These are phyloP conservation scores for Thielaviopsis ethacetica DNA, from an alignment of 2,329 filamentous ascomycete species.

Conservation along the genomic window DNA sequence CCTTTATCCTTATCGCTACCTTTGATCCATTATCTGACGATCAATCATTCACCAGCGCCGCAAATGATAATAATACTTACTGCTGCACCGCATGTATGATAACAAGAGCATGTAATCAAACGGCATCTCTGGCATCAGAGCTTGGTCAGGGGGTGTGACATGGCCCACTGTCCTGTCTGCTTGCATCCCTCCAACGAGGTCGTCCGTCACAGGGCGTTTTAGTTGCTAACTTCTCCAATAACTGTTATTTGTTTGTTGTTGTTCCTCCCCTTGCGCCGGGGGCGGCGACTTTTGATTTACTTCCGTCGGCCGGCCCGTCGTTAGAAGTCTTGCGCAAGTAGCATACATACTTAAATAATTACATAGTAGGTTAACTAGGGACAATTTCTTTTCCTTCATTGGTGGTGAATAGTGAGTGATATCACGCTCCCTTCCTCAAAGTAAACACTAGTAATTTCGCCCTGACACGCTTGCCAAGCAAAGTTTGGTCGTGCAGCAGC, in stretches of 20 bases:
- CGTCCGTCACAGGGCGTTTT: background rate
- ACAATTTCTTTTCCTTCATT: background rate
- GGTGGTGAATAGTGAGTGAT: background rate
- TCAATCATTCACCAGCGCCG: background rate
- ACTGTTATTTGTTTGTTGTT: background rate
- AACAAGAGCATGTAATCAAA: background rate
- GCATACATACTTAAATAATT: background rate
- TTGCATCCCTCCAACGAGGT: too few species aligned
- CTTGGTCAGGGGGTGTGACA: background rate
- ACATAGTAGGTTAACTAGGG: background rate
- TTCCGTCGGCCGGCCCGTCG: background rate
- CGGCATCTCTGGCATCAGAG: too few species aligned
- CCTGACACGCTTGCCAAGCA: background rate
- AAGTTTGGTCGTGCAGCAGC: background rate
- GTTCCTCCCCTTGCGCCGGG: background rate
- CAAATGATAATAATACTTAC: background rate
- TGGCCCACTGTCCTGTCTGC: background rate
- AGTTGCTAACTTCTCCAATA: background rate
- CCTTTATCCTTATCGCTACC: too few species aligned
- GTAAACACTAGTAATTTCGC: background rate
- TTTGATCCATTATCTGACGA: background rate
- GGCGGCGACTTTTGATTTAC: background rate
- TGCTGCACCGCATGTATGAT: background rate
- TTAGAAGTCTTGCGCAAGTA: background rate
- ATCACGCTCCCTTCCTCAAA: background rate